Evolutionary conservation across 768 basidiomycete species (phyloP), one percentile per base, ranked within the genome.

Genomic region (Rhodocollybia butyracea): DNA sequence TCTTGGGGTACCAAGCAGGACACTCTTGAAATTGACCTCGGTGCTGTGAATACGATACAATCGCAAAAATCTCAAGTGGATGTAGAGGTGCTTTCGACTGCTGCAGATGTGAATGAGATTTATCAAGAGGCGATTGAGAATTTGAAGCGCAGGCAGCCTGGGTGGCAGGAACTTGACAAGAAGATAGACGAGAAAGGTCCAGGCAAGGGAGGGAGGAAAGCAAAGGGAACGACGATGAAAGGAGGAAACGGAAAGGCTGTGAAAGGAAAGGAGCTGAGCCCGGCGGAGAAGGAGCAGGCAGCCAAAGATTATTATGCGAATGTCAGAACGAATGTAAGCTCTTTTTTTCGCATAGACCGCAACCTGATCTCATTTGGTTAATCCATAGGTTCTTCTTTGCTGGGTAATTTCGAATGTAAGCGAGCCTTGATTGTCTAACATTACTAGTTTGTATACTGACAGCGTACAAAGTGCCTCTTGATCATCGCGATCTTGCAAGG

Each of bases 1-100:
- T 91, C 91, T 24, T 92, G 94, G 94, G 94, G 94, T 5, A 98
- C 94, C n/a, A 98, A 98, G 70, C 89, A 93, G 70, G 90, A 93
- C 60, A 80, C 81, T 8, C 78, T 81, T 0, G 86, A 89, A 50
- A 79, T 81, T 0, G 93, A 96, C 65, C 83, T 97, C 17, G 93
- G 93, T 10, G 84, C 85, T 6, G 90, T 94, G 45, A 82, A 85
- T 36, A 89, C n/a, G n/a, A n/a, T n/a, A 92, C 64, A 86, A 94
- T 63, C 84, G 81, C 26, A n/a, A n/a, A 76, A 88, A 63, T 86
- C 85, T 13, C 85, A 90, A 61, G 93, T 96, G 42, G 91, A 94
- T 65, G 86, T 96, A 47, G 90, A 94, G 68, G 82, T 95, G 69
- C 79, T 88, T 22, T 84, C 89, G 0, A 88, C 91, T 58, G 82